Conservation (phyloP, 73 alveolate genomes). For the Paramecium tetraurelia region DNA sequence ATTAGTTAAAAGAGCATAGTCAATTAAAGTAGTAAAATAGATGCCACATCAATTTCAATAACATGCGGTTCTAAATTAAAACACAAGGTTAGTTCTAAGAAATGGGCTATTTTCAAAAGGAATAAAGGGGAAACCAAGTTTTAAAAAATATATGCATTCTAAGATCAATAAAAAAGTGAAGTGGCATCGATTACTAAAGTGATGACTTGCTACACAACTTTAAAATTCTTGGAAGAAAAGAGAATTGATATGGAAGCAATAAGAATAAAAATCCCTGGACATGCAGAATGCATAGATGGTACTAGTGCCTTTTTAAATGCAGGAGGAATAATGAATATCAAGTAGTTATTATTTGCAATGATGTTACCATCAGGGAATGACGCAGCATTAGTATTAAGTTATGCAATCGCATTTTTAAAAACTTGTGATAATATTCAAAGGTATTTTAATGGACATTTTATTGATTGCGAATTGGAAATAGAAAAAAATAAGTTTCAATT, state of each 20-base stretch:
- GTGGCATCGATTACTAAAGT: conserved; percentile 81
- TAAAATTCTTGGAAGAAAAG: conserved; percentile 53
- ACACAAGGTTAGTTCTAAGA: not conserved
- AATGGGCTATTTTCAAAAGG: not conserved
- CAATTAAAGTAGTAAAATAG: not conserved
- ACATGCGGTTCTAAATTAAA: not conserved
- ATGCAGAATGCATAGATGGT: conserved; percentile 73
- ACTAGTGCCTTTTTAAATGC: conserved; percentile 70
- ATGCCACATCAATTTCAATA: not conserved
- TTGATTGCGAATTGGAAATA: conserved; percentile 8
- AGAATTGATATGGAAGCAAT: conserved; percentile 58
- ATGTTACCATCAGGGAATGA: conserved; percentile 86
- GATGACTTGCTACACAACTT: conserved; percentile 67
- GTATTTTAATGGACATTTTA: not conserved
- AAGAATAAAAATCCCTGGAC: conserved; percentile 64
- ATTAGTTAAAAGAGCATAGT: not conserved
- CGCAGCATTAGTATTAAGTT: conserved; percentile 72
- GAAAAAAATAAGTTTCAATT: conserved; percentile 12
- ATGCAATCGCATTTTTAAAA: conserved; percentile 49
- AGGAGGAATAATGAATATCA: conserved; percentile 58
- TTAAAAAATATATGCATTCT: not conserved
- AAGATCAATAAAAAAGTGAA: conserved; percentile 61
- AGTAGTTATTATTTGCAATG: conserved; percentile 73
- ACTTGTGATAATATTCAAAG: conserved; percentile 31
- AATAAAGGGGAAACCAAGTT: not conserved